phyloP scores from a whole-genome alignment of 768 basidiomycete species.

The Tricholoma matsutake region DNA sequence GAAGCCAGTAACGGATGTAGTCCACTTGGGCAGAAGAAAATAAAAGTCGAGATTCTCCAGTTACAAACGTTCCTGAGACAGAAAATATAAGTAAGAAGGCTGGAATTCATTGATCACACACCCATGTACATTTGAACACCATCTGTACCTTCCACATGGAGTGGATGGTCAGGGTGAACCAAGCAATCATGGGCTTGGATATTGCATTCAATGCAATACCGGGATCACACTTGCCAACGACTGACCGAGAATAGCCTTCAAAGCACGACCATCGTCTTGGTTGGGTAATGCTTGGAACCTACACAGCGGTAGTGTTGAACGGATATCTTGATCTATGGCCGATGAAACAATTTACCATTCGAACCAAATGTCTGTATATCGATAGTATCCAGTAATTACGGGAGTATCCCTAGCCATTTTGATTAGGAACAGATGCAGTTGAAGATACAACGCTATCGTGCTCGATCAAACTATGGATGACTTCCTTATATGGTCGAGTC shows the following conservation, averaged over 20 bases:
- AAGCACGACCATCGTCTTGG: conserved; percentile 51
- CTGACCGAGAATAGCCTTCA: conserved; percentile 68
- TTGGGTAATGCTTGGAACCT: conserved; percentile 61
- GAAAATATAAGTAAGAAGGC: background rate
- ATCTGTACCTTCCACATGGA: conserved; percentile 57
- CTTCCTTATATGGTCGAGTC: conserved; percentile 2
- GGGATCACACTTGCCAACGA: background rate
- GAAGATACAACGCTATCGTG: background rate
- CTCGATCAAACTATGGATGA: background rate
- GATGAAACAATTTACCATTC: conserved; percentile 51
- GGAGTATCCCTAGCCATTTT: conserved; percentile 31
- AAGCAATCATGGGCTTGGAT: conserved; percentile 61
- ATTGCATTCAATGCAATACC: background rate
- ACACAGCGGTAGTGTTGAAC: background rate
- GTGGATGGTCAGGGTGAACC: conserved; percentile 68
- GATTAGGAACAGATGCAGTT: conserved; percentile 1
- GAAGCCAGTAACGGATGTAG: conserved; percentile 81
- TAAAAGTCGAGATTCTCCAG: conserved; percentile 74
- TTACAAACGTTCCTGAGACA: conserved; percentile 56
- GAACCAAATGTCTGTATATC: conserved; percentile 84
- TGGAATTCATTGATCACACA: conserved; percentile 18
- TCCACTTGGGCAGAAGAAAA: conserved; percentile 85
- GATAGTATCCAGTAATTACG: conserved; percentile 68
- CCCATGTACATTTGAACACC: conserved; percentile 74
- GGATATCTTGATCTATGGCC: background rate